Base-by-base conservation (phyloP, 2,329 filamentous ascomycete genomes). In the Neonectria neomacrospora region DNA sequence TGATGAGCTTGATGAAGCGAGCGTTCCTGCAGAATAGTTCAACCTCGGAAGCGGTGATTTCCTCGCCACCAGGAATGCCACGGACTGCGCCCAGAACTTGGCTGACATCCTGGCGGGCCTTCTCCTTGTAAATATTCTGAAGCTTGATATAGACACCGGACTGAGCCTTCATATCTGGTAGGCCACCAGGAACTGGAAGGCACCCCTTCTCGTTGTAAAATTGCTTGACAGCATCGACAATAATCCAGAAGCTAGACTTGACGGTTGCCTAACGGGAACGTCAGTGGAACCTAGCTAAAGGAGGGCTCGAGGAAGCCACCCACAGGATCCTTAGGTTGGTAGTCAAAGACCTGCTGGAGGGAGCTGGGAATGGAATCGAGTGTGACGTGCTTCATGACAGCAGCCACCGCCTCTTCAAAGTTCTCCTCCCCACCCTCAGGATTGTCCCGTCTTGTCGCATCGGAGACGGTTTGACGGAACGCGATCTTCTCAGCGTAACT, bases 101-200 rank as follows among this genome's bases (percentile, higher is more conserved):
- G 30, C 87, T 86, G 14, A 90, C 82, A 73, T 99, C 96, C 73
- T 86, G 82, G 34, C 91, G 88, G 45, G 96, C 94, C 78, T 97
- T 97, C 22, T 83, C 80, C 79, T 97, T 97, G 86, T 98, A 99
- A 63, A 98, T 88, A 71, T 92, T 95, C 76, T 98, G 96, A 12
- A 99, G 85, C 72, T 90, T 85, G 69, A 99, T 91, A 80, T 99
- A 99, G 66, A 96, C 91, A 59, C 85, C 88, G 3, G 94, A 97
- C 75, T 95, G 88, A 3, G 96, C 94, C 81, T 99, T 99, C 96
- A 99, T 99, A 77, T 99, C 96, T 2, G 96, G 96, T 2, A 99
- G 83, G 3, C 91, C 89, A 12, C 96, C 96, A 0, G 94, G 91
- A 0, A 99, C 83, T 16, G 96, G 96, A 5, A 99, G 84, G 28